Evolutionary conservation across 1,284 basidiomycete species (phyloP).

Genomic region (Agroathelia rolfsii): DNA sequence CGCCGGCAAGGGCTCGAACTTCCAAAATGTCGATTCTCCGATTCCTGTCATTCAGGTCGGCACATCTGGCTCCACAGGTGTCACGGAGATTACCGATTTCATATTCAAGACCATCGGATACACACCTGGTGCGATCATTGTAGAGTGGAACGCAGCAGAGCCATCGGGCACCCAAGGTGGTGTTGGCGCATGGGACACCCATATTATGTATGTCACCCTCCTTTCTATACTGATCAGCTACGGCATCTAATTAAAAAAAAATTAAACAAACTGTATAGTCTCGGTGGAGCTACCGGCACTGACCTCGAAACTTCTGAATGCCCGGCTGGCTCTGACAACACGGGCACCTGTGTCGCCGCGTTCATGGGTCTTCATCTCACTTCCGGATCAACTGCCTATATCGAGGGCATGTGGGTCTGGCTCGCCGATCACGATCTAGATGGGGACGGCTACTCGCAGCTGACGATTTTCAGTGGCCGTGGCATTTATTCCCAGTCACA

Average conservation of each 20-base stretch:
- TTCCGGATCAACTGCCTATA: constrained; percentile 30
- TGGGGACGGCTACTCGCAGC: constrained; percentile 18
- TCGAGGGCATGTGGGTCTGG: constrained; percentile 49
- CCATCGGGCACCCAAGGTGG: constrained; percentile 36
- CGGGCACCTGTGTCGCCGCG: constrained; percentile 33
- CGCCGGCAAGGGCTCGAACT: constrained; percentile 35
- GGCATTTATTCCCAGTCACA: constrained; percentile 44
- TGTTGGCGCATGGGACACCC: constrained; percentile 50
- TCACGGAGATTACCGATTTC: constrained; percentile 38
- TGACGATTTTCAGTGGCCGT: constrained; percentile 41
- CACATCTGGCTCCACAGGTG: constrained; percentile 28
- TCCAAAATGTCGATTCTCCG: constrained; percentile 33
- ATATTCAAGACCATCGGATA: constrained; percentile 35
- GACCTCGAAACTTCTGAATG: constrained; percentile 30
- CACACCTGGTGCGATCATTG: constrained; percentile 43
- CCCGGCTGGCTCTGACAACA: constrained; percentile 19
- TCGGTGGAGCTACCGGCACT: constrained; percentile 31
- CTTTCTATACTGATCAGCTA: background rate
- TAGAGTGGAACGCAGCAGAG: constrained; percentile 51
- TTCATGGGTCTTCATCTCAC: constrained; percentile 48
- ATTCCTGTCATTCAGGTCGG: constrained; percentile 34
- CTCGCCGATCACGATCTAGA: constrained; percentile 44
- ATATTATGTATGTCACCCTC: constrained; percentile 27
- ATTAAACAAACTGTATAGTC: no score
- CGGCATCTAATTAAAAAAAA: no score